These are phyloP conservation scores for Erodium moschatum DNA, from an alignment of 441 rosid species.

Conservation along the genomic window DNA sequence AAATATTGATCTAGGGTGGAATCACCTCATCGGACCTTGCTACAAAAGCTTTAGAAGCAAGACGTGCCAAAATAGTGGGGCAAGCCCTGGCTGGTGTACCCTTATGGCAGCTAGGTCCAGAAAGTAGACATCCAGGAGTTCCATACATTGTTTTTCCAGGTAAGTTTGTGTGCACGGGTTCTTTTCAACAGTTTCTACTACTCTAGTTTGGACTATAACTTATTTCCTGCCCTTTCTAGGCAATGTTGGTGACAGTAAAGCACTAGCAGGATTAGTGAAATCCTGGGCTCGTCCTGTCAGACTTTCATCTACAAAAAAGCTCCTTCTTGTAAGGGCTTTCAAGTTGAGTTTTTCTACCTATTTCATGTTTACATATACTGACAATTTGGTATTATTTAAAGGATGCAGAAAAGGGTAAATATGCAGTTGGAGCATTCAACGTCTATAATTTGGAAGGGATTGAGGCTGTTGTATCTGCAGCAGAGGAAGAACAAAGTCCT, in stretches of 20 bases:
- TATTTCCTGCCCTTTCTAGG: constrained; percentile 33
- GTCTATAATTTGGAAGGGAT: constrained; percentile 92
- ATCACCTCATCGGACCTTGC: constrained; percentile 95
- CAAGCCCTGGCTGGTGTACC: constrained; percentile 97
- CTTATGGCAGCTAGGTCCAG: constrained; percentile 89
- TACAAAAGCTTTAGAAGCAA: constrained; percentile 86
- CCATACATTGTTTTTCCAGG: constrained; percentile 98
- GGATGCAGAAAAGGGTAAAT: constrained; percentile 81
- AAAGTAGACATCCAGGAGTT: constrained; percentile 92
- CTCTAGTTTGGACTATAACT: constrained; percentile 14
- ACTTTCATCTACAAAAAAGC: constrained; percentile 60
- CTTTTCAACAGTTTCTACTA: constrained; percentile 9
- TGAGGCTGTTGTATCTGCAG: constrained; percentile 89
- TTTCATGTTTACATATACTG: constrained; percentile 22
- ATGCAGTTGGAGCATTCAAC: constrained; percentile 95
- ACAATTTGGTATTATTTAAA: constrained; percentile 25
- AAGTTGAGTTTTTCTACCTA: constrained; percentile 13
- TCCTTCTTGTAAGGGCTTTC: constrained; percentile 51
- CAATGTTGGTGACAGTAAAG: constrained; percentile 75
- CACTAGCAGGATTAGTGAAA: constrained; percentile 76
- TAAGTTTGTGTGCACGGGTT: constrained; percentile 23
- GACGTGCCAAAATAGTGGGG: constrained; percentile 75
- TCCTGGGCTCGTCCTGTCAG: constrained; percentile 70
- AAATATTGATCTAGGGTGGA: constrained; percentile 46
- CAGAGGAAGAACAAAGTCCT: constrained; percentile 87